Percentiles rank a stretch among this genome's conserved stretches.
These are phyloP conservation scores for Claviceps digitariae DNA, from an alignment of 2,329 filamentous ascomycete genomes.

Conservation along the genomic window DNA sequence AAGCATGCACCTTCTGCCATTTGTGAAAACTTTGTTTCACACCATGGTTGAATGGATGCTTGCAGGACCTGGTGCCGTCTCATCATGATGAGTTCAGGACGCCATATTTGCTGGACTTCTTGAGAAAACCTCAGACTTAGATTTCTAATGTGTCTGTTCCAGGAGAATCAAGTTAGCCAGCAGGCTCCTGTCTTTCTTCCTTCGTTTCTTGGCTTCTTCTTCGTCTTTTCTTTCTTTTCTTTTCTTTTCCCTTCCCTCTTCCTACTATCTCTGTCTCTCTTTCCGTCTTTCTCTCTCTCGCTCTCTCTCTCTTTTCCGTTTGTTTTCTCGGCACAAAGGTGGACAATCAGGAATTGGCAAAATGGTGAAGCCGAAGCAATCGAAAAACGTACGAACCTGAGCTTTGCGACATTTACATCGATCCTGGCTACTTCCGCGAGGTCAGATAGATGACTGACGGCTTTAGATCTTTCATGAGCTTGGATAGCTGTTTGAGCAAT, in stretches of 20 bases:
- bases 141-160: constrained; percentile 21
- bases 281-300: neutral
- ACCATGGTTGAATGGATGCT: constrained; percentile 12
- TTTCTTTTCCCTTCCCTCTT: neutral
- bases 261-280: neutral
- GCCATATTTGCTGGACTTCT: constrained; percentile 21
- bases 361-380: neutral
- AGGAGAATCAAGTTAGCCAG: neutral
- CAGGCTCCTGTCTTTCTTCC: too few relatives aligned
- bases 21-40: constrained; percentile 9
- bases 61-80: constrained; percentile 9
- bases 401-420: constrained; percentile 19
- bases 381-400: constrained; percentile 16
- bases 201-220: neutral
- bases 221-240: neutral
- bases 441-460: constrained; percentile 15
- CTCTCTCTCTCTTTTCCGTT: neutral
- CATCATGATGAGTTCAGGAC: constrained; percentile 8
- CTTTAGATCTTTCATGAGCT: constrained; percentile 15
- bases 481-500: constrained; percentile 16
- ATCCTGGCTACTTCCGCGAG: constrained; percentile 15
- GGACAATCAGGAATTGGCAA: neutral
- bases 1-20: constrained; percentile 8
- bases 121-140: constrained; percentile 20
- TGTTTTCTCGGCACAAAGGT: neutral